Evolutionary conservation across 306 rosid species (phyloP), one percentile per base, ranked within the genome.

Genomic region (Cicer arietinum): DNA sequence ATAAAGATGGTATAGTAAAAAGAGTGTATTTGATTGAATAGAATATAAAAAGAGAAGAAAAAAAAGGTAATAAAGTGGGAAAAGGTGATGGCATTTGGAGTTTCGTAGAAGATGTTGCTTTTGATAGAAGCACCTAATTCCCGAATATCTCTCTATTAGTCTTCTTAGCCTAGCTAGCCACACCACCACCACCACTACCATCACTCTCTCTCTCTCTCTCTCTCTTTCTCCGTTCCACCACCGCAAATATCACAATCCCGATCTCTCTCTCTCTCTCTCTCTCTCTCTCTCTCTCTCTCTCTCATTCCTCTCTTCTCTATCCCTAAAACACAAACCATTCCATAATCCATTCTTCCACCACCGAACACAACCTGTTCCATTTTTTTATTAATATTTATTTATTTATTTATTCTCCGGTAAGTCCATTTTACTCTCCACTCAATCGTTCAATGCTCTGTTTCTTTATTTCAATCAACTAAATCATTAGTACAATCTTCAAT

Each of bases 221-320:
- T 46, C 41, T 13, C 54, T 22, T 61, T 47, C 42, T 1, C 2
- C 7, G 16, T 13, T 17, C 56, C 2, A 50, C 57, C 57, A 51
- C 57, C 57, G 5, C 18, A n/a, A 18, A 18, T 74, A 18, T 69
- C 64, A 35, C 30, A 66, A 12, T 54, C 53, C 10, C 77, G 81
- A 88, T 88, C 87, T 78, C 81, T 74, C n/a, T n/a, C n/a, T n/a
- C n/a, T 88, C 87, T 78, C 81, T 66, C 83, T 75, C 67, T 22
- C 73, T 17, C 67, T 64, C 20, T 0, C 30, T 40, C 14, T 41
- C 20, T 78, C 73, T 62, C 46, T 12, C 30, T 25, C 35, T 30
- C 81, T 74, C 78, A 69, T 84, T 75, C 67, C 73, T 17, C 67
- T 60, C 7, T 0, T 41, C 14, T 42, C 22, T 78, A 69, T 62